Base-by-base conservation (phyloP, 768 basidiomycete species). In the Trametes cinnabarina region DNA sequence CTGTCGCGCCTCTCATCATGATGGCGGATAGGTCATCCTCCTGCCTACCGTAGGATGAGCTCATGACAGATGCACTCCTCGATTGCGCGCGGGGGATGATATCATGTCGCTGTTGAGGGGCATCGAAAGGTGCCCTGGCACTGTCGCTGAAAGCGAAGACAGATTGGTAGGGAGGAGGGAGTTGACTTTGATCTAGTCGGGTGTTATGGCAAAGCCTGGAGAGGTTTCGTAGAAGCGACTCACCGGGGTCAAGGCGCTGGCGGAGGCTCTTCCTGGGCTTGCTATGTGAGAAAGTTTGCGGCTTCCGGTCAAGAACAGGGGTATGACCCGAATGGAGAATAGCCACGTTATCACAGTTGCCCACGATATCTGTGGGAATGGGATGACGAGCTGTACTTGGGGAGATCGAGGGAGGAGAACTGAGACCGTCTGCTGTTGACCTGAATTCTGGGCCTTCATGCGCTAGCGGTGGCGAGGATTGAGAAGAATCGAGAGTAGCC, bases 1-100 rank as follows among this genome's bases (percentile, higher is more conserved):
- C 64, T 1, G 62, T 65, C 11, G 67, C 67, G 7, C 67, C 67
- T 10, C 67, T 65, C 69, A 70, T 70, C 69, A 70, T 67, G 43
- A 68, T 58, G 6, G 64, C 54, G 0, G 69, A 67, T n/a, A 70
- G 59, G 47, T 70, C 69, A 43, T 70, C 69, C 0, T 68, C 67
- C 37, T 57, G 66, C 6, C 63, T 39, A 5, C 50, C 64, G 11
- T 46, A 46, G 3, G 41, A 37, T 0, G 64, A 65, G 39, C 66
- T 67, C 20, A 60, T 42, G 0, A 66, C 63, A 8, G 69, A 70
- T 1, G 58, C 66, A 22, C 69, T 70, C 47, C 66, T 58, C 12
- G 66, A 67, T 6, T 54, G 62, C 7, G 34, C 34, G 9, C 43
- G 35, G 17, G 40, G 40, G 3, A 40, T 11, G 5, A 30, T n/a